Percentiles rank a stretch among this genome's conserved stretches.
Evolutionary conservation across 2,329 filamentous ascomycete genomes (phyloP).

Genomic region (Cladosporium sp.): DNA sequence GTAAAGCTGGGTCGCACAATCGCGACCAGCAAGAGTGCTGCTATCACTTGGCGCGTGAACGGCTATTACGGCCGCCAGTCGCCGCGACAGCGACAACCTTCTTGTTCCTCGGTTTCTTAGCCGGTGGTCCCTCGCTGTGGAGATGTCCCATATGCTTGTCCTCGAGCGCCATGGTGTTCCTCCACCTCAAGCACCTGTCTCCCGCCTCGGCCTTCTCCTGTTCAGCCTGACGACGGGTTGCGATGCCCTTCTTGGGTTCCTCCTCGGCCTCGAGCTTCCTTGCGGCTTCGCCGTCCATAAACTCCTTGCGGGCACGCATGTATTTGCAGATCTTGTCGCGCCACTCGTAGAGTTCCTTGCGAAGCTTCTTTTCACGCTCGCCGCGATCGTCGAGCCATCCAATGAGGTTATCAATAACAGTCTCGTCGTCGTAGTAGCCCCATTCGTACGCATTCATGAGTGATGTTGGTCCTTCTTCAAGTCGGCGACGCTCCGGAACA

Average conservation of each 20-base stretch:
- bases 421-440: slow-evolving; percentile 85
- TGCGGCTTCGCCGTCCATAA: slow-evolving; percentile 49
- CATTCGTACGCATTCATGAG: slow-evolving; percentile 78
- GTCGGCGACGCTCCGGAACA: slow-evolving; percentile 77
- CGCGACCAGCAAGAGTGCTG: background rate
- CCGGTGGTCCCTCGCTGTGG: slow-evolving; percentile 30
- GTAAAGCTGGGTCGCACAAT: background rate
- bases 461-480: slow-evolving; percentile 80
- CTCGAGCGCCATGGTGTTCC: slow-evolving; percentile 59
- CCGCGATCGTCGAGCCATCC: slow-evolving; percentile 87
- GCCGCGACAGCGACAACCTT: slow-evolving; percentile 6
- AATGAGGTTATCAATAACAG: slow-evolving; percentile 74
- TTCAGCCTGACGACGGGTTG: slow-evolving; percentile 63
- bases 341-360: slow-evolving; percentile 79
- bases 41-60: slow-evolving; percentile 13
- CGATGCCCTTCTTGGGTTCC: slow-evolving; percentile 54
- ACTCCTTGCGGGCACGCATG: slow-evolving; percentile 50
- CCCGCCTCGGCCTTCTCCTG: slow-evolving; percentile 53
- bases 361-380: slow-evolving; percentile 79
- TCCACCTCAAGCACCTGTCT: slow-evolving; percentile 65
- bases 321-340: slow-evolving; percentile 73
- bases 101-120: slow-evolving; percentile 39
- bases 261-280: slow-evolving; percentile 51
- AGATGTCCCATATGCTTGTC: slow-evolving; percentile 30
- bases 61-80: background rate